These are phyloP conservation scores for Malus domestica DNA, from an alignment of 306 rosid species.

Conservation along the genomic window ASM211411v1 NC_041801.1:27971001-27971500, in stretches of 20 bases:
- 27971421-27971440: background rate
- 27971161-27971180: background rate
- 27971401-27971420: background rate
- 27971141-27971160: constrained; percentile 2
- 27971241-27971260: background rate
- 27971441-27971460: background rate
- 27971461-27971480: background rate
- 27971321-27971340: background rate
- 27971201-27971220: too few species aligned
- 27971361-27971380: background rate
- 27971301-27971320: background rate
- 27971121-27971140: constrained; percentile 1
- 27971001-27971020: constrained; percentile 52
- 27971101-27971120: background rate
- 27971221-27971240: constrained; percentile 4
- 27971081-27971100: too few species aligned
- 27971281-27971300: background rate
- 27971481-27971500: background rate
- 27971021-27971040: constrained; percentile 80
- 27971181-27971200: background rate
- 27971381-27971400: background rate
- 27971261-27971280: constrained; percentile 1
- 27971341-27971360: background rate
- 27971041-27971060: constrained; percentile 76
- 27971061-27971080: too few species aligned